A percentile compares a stretch with the other conserved stretches of the same genome.
Conservation (phyloP, 2,329 filamentous ascomycete genomes). For the Rutstroemia sp. region DNA sequence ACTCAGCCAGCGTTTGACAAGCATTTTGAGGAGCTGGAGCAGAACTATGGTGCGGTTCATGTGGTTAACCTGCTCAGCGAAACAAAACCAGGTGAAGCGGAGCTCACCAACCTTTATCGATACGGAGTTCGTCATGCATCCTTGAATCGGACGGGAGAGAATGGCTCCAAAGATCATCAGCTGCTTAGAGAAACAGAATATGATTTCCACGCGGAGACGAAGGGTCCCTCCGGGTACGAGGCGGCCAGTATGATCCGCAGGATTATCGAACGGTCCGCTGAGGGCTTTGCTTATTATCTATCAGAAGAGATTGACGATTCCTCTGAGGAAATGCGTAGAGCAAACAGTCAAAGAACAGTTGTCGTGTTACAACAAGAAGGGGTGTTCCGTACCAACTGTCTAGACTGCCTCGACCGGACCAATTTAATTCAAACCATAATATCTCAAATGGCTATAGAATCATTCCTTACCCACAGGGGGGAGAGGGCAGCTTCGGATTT, state of each 20-base stretch:
- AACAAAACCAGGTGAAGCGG: constrained; percentile 76
- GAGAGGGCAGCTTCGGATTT: constrained; percentile 70
- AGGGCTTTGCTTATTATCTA: constrained; percentile 89
- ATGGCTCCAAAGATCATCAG: constrained; percentile 58
- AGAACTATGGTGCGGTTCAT: constrained; percentile 83
- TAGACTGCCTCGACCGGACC: constrained; percentile 92
- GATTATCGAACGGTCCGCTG: constrained; percentile 70
- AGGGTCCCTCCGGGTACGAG: constrained; percentile 79
- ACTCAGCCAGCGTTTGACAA: constrained; percentile 93
- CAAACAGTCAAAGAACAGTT: constrained; percentile 39
- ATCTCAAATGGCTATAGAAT: constrained; percentile 84
- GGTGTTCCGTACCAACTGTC: constrained; percentile 91
- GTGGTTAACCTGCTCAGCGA: constrained; percentile 92
- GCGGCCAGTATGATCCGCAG: constrained; percentile 77
- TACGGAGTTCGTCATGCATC: constrained; percentile 69
- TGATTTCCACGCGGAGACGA: constrained; percentile 93
- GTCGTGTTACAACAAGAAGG: constrained; percentile 86
- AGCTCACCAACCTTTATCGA: constrained; percentile 73
- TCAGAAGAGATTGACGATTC: constrained; percentile 55
- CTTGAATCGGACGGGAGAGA: constrained; percentile 51
- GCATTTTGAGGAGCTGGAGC: constrained; percentile 82
- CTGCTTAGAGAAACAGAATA: constrained; percentile 79
- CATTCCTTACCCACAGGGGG: constrained; percentile 68
- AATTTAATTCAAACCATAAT: constrained; percentile 95
- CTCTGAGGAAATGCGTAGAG: constrained; percentile 32